Base-by-base conservation (phyloP, 2,329 filamentous ascomycete species). In the Exophiala aquamarina region DNA sequence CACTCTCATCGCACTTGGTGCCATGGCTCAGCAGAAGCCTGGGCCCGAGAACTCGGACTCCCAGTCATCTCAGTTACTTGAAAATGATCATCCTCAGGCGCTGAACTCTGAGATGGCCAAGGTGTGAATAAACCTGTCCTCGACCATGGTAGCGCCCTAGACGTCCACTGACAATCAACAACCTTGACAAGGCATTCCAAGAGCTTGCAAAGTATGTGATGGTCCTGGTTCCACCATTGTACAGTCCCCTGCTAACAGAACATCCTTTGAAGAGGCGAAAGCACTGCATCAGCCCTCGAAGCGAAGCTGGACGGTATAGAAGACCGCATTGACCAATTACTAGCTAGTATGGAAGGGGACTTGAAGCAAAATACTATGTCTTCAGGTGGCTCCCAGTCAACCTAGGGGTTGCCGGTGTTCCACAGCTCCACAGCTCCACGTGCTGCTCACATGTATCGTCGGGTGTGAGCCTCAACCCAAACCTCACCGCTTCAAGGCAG, bases 211-310 rank as follows among this genome's bases (percentile, higher is more conserved):
- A 57, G 63, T 66, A 48, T 49, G 17, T 10, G 11, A 19, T 10
- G 7, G 5, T 15, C 33, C 18, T 11, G 17, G 23, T 31, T 20
- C n/a, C 10, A 42, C 21, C 19, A 35, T 19, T 31, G 42, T 32
- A 11, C n/a, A n/a, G n/a, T n/a, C n/a, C 29, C 13, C n/a, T 34
- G 8, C 32, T 34, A 34, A 34, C 13, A 18, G 13, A 14, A 14
- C 14, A 14, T 18, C 17, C n/a, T 31, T n/a, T 8, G 7, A 19
- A 77, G 74, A 49, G 79, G 78, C 58, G 79, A 82, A 63, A 69
- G 68, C 49, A 76, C 78, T 23, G 79, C 79, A 4, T 66, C 74
- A 20, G 75, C 72, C 15, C 63, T 82, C 21, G 79, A 82, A 59
- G 71, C 70, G 50, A 74, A 79, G 55, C 69, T 82, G 23, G 71